Base-by-base conservation (phyloP, 2,329 filamentous ascomycete species). In the Claviceps capensis region DNA sequence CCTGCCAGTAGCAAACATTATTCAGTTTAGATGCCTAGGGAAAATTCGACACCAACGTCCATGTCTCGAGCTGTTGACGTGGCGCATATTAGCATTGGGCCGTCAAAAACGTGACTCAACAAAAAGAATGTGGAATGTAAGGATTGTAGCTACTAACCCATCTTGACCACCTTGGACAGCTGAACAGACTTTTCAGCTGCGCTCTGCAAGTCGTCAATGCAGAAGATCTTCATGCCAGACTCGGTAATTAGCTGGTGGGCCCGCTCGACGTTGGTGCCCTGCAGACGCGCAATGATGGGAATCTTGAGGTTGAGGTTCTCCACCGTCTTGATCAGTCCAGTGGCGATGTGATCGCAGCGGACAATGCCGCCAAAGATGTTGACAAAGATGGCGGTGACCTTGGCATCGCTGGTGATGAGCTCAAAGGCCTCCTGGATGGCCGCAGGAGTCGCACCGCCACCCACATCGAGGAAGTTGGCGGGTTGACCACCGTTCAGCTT, bases 351-450 rank as follows among this genome's bases (percentile, higher is more conserved):
- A 69, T 98, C 93, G 69, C 93, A 98, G 65, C 93, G 83, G 62
- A 98, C 93, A 63, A 98, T 98, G 74, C 93, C 93, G 68, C 93
- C 93, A 68, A 98, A 98, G 72, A 98, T 98, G 82, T 98, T 98
- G 77, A 98, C 93, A 63, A 98, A 98, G 75, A 98, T 93, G 65
- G 93, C 93, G 49, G 90, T 91, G 60, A 98, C 93, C 80, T 97
- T 97, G 67, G 89, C 83, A 72, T 98, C 93, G 72, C 85, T 93
- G 63, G 93, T 98, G 76, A 98, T 98, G 65, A 98, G 86, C 71
- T 95, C 90, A 67, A 98, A 98, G 60, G 93, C 93, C 73, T 93
- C 86, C 77, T 89, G 88, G 74, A 98, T 98, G 63, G 93, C 93
- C 60, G 90, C 85, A 37, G 93, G 90, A 55, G 93, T 98, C 61